Conservation (phyloP, 805 yeast species). For the Wickerhamomyces tratensis region DNA sequence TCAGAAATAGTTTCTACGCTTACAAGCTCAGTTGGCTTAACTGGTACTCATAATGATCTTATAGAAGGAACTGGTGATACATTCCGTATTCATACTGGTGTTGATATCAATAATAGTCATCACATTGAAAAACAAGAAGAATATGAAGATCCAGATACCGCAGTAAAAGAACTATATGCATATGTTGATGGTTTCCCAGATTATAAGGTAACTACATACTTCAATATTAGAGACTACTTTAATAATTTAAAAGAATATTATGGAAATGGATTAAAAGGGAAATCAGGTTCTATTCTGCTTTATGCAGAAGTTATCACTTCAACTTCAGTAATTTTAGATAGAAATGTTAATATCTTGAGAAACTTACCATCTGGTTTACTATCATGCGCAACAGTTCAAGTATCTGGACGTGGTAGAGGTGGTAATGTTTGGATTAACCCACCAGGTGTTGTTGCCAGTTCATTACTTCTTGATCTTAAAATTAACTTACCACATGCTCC, state of each 20-base stretch:
- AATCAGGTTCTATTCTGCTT: constrained; percentile 52
- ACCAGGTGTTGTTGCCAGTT: constrained; percentile 78
- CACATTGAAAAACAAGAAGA: constrained; percentile 20
- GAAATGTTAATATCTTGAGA: constrained; percentile 50
- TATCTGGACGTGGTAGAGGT: constrained; percentile 90
- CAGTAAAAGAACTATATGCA: constrained; percentile 45
- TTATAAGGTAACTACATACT: constrained; percentile 55
- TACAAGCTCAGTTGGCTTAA: constrained; percentile 24
- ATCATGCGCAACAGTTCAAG: constrained; percentile 71
- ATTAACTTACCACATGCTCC: constrained; percentile 36
- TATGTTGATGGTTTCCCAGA: constrained; percentile 38
- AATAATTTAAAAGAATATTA: constrained; percentile 25
- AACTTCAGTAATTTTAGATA: constrained; percentile 70
- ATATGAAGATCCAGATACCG: constrained; percentile 46
- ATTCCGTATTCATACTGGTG: constrained; percentile 36
- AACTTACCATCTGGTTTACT: constrained; percentile 60
- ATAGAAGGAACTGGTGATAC: constrained; percentile 48
- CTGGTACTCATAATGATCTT: constrained; percentile 24
- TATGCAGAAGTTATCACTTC: constrained; percentile 91
- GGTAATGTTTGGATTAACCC: constrained; percentile 96
- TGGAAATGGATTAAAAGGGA: constrained; percentile 19
- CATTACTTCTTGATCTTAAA: constrained; percentile 54
- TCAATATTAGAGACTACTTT: constrained; percentile 53
- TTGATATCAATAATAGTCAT: constrained; percentile 16
- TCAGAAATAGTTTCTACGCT: constrained; percentile 23